phyloP scores from a whole-genome alignment of 2,329 filamentous ascomycete genomes.

The Trichoderma breve region DNA sequence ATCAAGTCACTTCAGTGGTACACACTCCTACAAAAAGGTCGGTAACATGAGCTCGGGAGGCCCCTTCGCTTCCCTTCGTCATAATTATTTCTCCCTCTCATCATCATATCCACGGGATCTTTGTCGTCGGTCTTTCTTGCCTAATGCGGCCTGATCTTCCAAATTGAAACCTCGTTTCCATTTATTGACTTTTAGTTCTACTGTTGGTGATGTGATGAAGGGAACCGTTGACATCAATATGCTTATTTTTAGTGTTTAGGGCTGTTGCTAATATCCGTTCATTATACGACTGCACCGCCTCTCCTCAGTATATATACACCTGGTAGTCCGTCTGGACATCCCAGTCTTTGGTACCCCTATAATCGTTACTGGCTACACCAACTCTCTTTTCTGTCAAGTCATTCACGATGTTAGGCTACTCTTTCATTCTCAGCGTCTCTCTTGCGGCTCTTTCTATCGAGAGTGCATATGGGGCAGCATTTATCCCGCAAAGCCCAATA shows the following conservation, averaged over 20 bases:
- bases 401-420: not conserved
- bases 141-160: not conserved
- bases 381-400: not conserved
- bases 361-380: not conserved
- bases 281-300: not conserved
- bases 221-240: not conserved
- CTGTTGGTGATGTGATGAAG: not conserved
- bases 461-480: not conserved
- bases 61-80: not conserved
- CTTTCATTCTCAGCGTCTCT: not conserved
- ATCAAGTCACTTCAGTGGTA: not conserved
- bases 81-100: not conserved
- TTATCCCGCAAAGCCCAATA: not conserved
- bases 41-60: not conserved
- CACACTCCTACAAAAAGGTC: not conserved
- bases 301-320: not conserved
- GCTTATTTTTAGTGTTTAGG: not conserved
- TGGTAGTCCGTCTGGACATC: not conserved
- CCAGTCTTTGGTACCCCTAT: not conserved
- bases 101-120: not conserved
- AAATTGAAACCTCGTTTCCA: not conserved
- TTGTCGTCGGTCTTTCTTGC: not conserved
- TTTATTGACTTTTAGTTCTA: not conserved
- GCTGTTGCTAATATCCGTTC: not conserved
- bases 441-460: not conserved